Percentiles rank a stretch among this genome's conserved stretches.
Evolutionary conservation across 495 filamentous ascomycete species (phyloP).

Genomic region (Trichocladium uniseriatum): DNA sequence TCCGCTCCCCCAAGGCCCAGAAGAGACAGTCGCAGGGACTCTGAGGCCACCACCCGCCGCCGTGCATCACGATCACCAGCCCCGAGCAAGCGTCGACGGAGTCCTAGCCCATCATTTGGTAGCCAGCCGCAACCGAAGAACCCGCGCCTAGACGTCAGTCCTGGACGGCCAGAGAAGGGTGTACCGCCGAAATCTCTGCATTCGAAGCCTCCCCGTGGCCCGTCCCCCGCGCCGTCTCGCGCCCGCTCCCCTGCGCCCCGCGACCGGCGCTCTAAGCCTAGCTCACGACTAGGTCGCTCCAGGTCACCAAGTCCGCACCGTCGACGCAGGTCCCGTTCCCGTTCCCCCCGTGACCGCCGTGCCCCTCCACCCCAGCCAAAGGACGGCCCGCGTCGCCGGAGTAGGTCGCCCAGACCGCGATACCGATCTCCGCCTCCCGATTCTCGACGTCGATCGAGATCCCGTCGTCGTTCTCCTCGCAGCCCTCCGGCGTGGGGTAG

Average conservation of each 20-base stretch:
- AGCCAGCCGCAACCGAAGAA: constrained; percentile 26
- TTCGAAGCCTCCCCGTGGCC: constrained; percentile 13
- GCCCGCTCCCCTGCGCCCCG: constrained; percentile 26
- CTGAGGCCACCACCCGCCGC: constrained; percentile 9
- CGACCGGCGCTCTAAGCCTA: constrained; percentile 17
- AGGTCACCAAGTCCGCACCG: constrained; percentile 23
- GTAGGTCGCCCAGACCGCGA: constrained; percentile 21
- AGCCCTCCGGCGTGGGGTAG: constrained; percentile 20
- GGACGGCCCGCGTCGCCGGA: constrained; percentile 6
- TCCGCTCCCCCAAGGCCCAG: constrained; percentile 17
- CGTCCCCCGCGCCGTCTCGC: constrained; percentile 21
- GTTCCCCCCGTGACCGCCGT: constrained; percentile 10
- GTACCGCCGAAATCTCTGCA: constrained; percentile 16
- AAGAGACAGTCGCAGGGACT: constrained; percentile 10
- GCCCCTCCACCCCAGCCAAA: not conserved
- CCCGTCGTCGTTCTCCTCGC: constrained; percentile 23
- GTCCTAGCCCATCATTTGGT: constrained; percentile 25
- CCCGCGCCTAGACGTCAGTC: constrained; percentile 27
- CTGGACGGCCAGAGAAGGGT: constrained; percentile 21
- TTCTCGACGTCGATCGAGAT: constrained; percentile 30
- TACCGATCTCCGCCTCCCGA: constrained; percentile 26
- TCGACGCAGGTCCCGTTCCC: constrained; percentile 20
- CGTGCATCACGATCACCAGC: constrained; percentile 25
- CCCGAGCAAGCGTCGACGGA: constrained; percentile 33
- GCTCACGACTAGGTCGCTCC: constrained; percentile 22